Evolutionary conservation across 371 early-diverging fungal genomes (phyloP), one percentile per base, ranked within the genome.

Genomic region (Apophysomyces trapeziformis): DNA sequence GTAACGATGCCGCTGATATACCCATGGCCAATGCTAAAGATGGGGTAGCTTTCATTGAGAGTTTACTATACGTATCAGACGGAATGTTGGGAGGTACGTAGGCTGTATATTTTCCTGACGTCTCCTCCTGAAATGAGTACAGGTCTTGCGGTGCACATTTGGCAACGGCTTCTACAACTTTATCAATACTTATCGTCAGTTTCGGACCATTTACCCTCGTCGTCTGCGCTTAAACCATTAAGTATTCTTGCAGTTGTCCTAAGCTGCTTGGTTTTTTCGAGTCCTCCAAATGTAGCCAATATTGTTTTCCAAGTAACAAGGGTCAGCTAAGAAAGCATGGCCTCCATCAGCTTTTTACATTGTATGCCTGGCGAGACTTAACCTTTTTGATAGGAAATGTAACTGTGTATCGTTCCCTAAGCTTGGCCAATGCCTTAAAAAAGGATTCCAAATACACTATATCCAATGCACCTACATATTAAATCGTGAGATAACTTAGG

Each of bases 331-430:
- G 44, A 18, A 14, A 12, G 1, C 35, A 8, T n/a, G 60, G 2
- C 32, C 32, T 26, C 7, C 7, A 41, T 60, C 7, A 54, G 11
- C 1, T 36, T 12, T 21, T 35, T 32, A 38, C 1, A 46, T n/a
- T n/a, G 7, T 16, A 41, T 59, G 32, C 32, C 32, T 26, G 32
- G 32, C 32, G 32, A 35, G 16, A 45, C 16, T 16, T 16, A 75
- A 90, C 93, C 87, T 93, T 92, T 69, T 92, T 93, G 7, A 92
- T 88, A 0, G 93, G 94, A 76, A 90, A 93, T 63, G 86, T 78
- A 69, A 90, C 90, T 35, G 87, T 73, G 69, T 90, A 88, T 43
- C 88, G 88, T 58, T 91, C 92, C 26, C 87, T 89, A 18, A 93
- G 70, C 50, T 87, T 84, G 12, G 89, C 80, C 8, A 93, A 79